A percentile compares a stretch with the other conserved stretches of the same genome.
Evolutionary conservation across 2,329 filamentous ascomycete genomes (phyloP).

Genomic region (Penicillium sp.): DNA sequence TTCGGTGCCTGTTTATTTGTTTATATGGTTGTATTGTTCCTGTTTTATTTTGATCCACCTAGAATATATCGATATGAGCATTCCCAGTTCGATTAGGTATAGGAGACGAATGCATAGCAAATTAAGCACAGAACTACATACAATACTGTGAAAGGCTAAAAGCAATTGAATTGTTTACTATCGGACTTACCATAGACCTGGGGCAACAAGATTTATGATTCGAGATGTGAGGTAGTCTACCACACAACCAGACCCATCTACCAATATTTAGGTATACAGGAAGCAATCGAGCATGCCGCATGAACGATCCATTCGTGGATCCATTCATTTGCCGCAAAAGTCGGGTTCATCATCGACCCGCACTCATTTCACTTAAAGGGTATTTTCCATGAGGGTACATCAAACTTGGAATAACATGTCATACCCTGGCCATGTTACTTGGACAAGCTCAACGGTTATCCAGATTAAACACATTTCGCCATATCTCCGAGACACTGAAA

Average conservation of each 20-base stretch:
- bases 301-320: neutral
- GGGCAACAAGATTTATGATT: neutral
- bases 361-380: slow-evolving; percentile 1
- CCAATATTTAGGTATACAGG: neutral
- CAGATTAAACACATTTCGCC: slow-evolving; percentile 9
- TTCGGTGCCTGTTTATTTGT: neutral
- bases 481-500: neutral
- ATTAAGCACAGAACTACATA: neutral
- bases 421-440: slow-evolving; percentile 3
- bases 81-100: neutral
- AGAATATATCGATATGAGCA: neutral
- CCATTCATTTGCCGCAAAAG: neutral
- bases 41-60: neutral
- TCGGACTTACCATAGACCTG: neutral
- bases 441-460: slow-evolving; percentile 57
- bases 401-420: neutral
- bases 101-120: neutral
- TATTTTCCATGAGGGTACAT: slow-evolving; percentile 18
- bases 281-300: neutral
- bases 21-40: neutral
- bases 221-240: neutral
- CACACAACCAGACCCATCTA: neutral
- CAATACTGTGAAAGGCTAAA: neutral
- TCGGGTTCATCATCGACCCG: neutral
- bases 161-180: slow-evolving; percentile 8